Evolutionary conservation across 2,329 filamentous ascomycete genomes (phyloP).

Genomic region (Thermomyces lanuginosus): DNA sequence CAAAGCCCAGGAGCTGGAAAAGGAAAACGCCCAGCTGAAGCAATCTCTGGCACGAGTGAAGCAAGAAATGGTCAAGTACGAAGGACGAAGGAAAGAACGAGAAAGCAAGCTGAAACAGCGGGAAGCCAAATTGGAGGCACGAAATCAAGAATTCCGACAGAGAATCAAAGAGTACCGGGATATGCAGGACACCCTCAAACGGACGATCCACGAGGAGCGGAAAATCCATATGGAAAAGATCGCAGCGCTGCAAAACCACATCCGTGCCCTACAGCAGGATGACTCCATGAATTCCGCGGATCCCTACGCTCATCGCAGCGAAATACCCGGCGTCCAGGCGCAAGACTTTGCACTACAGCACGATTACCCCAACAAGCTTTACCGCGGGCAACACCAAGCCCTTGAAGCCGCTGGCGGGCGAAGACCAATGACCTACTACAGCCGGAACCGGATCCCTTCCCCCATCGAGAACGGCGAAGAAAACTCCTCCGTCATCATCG

Average conservation of each 20-base stretch:
- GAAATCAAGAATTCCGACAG: conserved; percentile 26
- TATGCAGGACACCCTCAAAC: conserved; percentile 19
- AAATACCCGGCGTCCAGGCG: too few relatives aligned
- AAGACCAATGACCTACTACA: too few relatives aligned
- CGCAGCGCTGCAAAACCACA: conserved; percentile 18
- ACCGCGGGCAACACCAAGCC: too few relatives aligned
- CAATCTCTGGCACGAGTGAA: conserved; percentile 25
- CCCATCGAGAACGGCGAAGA: neutral
- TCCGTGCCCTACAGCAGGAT: conserved; percentile 13
- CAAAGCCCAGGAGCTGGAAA: conserved; percentile 24
- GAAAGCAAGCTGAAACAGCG: conserved; percentile 26
- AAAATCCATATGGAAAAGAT: conserved; percentile 24
- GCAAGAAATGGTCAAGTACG: conserved; percentile 27
- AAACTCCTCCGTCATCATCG: neutral
- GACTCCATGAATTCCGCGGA: too few relatives aligned
- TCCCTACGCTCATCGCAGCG: too few relatives aligned
- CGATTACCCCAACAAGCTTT: too few relatives aligned
- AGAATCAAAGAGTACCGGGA: conserved; percentile 24
- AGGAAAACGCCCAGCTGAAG: conserved; percentile 27
- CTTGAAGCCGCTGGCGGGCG: too few relatives aligned
- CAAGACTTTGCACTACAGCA: too few relatives aligned
- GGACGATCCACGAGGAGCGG: conserved; percentile 21
- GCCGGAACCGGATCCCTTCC: too few relatives aligned
- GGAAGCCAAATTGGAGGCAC: conserved; percentile 22
- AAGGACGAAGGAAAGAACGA: conserved; percentile 26